Conservation (phyloP, 352 stramenopile genomes). For the Peronospora destructor region DNA sequence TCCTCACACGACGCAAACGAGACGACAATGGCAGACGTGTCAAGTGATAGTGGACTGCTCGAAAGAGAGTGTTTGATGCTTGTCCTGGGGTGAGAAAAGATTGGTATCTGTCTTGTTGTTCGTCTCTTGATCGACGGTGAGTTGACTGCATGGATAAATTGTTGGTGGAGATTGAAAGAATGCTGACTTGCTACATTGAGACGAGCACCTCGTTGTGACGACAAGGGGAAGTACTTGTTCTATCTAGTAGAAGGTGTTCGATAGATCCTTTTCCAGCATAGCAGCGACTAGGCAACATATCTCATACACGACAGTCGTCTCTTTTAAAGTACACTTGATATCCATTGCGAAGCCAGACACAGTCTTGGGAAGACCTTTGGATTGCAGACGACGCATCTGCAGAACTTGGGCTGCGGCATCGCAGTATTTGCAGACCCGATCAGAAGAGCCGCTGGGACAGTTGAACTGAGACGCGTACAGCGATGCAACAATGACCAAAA, state of each 20-base stretch:
- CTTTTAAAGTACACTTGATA: no score
- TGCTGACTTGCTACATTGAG: no score
- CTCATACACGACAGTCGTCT: no score
- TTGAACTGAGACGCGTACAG: slow-evolving; percentile 12
- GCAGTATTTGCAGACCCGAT: slow-evolving; percentile 6
- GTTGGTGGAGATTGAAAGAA: no score
- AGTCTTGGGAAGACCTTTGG: neutral
- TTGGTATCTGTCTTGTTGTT: no score
- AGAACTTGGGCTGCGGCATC: slow-evolving; percentile 17
- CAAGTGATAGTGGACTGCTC: slow-evolving; percentile 1
- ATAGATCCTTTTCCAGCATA: neutral
- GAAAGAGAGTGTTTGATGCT: no score
- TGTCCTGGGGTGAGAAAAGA: no score
- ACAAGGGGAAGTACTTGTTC: no score
- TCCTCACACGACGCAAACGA: slow-evolving; percentile 26
- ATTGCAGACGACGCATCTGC: slow-evolving; percentile 17
- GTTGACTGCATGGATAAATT: no score
- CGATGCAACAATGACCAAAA: slow-evolving; percentile 2
- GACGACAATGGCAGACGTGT: slow-evolving; percentile 1
- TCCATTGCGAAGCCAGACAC: neutral
- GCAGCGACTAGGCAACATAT: neutral
- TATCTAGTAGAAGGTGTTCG: no score
- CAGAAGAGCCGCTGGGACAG: slow-evolving; percentile 20
- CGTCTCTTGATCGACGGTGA: no score
- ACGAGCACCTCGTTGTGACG: no score